Base-by-base conservation (phyloP, 23 red algal species). In the Gracilaria gracilis region DNA sequence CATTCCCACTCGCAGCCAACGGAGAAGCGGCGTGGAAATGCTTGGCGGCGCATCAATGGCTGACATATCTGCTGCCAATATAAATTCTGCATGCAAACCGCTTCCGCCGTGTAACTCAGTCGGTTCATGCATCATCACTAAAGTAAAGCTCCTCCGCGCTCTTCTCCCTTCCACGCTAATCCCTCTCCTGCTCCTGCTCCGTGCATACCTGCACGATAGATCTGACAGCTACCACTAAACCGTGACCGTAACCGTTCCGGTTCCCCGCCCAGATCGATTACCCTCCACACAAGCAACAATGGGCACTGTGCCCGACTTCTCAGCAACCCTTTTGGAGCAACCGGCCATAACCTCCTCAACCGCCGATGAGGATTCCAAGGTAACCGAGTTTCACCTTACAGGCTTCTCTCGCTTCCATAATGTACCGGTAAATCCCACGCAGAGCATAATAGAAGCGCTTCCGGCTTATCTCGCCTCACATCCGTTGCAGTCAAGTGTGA, bases 321-420 rank as follows among this genome's bases (percentile, higher is more conserved):
- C 79, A 48, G 58, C 79, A 33, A 64, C 53, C 1, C 48, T 65
- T 21, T 47, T 25, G 23, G 55, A 31, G 19, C 79, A 48, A 20
- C 79, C 42, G 39, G 72, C 72, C 40, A 51, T 77, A 25, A 23
- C 72, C 21, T 46, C 72, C 42, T 6, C 40, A 28, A 50, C 40
- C n/a, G 6, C 46, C 12, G 72, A 50, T 51, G 72, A 50, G 31
- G 72, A 82, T 8, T 36, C 51, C 4, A 82, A 42, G 31, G 37
- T 53, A 40, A 92, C 89, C 20, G 89, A 92, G 48, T 83, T 92
- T 47, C 89, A 92, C 33, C 47, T 92, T 16, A 92, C 89, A 37
- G 89, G 89, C n/a, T 92, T 92, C 66, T 76, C 64, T 25, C 89
- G 79, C 31, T 92, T 92, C 40, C 80, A 77, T 69, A 84, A 84